Evolutionary conservation across 495 filamentous ascomycete genomes (phyloP).

Genomic region (Talaromyces trachyspermus): DNA sequence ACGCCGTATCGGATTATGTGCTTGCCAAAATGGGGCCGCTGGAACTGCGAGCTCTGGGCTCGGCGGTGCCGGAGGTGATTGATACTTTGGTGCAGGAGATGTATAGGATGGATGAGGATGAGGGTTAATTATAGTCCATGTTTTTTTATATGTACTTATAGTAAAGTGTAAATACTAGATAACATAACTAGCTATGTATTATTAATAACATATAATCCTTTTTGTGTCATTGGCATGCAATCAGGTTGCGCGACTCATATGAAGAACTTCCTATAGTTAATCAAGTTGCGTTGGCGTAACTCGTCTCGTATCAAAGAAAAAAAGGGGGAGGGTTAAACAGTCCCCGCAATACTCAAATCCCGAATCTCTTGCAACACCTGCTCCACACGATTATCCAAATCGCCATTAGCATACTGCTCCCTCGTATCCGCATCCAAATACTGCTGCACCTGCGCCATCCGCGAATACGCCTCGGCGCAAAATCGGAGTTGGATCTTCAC

Average conservation of each 20-base stretch:
- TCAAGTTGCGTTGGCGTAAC: too few species aligned
- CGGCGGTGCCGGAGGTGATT: constrained; percentile 43
- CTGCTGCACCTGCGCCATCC: constrained; percentile 99
- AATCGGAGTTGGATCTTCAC: constrained; percentile 98
- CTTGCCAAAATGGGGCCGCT: constrained; percentile 49
- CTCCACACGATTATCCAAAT: constrained; percentile 87
- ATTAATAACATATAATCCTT: too few species aligned
- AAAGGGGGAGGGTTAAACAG: constrained; percentile 36
- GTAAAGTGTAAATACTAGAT: constrained; percentile 1
- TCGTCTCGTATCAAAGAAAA: neutral
- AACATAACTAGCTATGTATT: neutral
- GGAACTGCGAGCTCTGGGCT: constrained; percentile 43
- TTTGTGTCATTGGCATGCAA: too few species aligned
- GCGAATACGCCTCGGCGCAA: constrained; percentile 91
- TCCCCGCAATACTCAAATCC: constrained; percentile 87
- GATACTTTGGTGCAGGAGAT: constrained; percentile 41
- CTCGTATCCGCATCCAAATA: constrained; percentile 94
- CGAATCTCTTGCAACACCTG: constrained; percentile 95
- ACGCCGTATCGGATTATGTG: constrained; percentile 59
- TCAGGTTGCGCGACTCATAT: too few species aligned
- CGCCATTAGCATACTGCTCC: constrained; percentile 91
- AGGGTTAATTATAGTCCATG: too few species aligned
- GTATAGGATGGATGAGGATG: constrained; percentile 23
- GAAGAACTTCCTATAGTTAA: too few species aligned
- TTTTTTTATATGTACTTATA: neutral